Evolutionary conservation across 768 basidiomycete species (phyloP).

Genomic region (Lactarius hengduanensis): DNA sequence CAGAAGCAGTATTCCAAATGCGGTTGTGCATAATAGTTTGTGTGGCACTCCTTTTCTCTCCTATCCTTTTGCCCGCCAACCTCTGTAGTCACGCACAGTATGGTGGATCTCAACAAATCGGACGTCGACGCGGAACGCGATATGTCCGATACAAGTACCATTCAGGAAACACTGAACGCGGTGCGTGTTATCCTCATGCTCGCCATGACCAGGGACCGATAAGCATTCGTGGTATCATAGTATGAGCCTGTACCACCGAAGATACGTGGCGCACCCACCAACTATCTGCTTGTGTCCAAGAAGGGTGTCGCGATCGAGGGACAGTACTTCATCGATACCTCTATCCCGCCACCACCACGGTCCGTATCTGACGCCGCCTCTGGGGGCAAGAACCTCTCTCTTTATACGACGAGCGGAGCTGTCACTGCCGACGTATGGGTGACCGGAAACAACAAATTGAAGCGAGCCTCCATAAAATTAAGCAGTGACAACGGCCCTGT

Average conservation of each 20-base stretch:
- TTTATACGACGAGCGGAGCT: conserved; percentile 7
- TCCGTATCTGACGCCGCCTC: background rate
- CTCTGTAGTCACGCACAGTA: background rate
- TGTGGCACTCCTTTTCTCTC: background rate
- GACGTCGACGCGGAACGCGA: background rate
- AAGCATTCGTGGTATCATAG: background rate
- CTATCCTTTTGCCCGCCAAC: too few species aligned
- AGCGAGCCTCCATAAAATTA: background rate
- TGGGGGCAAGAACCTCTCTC: conserved; percentile 5
- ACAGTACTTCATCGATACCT: conserved; percentile 14
- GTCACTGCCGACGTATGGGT: conserved; percentile 11
- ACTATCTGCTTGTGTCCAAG: conserved; percentile 7
- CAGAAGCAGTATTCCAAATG: background rate
- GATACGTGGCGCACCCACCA: conserved; percentile 3
- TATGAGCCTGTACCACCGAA: background rate
- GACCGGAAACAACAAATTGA: background rate
- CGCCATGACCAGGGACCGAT: background rate
- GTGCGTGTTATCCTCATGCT: background rate
- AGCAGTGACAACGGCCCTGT: conserved; percentile 1
- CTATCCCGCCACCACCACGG: background rate
- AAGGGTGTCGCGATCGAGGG: background rate
- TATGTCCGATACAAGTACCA: background rate
- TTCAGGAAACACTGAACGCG: background rate
- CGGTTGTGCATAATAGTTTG: background rate
- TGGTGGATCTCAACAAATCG: background rate